phyloP scores from a whole-genome alignment of 331 rosid genomes.

The Cydonia oblonga region DNA sequence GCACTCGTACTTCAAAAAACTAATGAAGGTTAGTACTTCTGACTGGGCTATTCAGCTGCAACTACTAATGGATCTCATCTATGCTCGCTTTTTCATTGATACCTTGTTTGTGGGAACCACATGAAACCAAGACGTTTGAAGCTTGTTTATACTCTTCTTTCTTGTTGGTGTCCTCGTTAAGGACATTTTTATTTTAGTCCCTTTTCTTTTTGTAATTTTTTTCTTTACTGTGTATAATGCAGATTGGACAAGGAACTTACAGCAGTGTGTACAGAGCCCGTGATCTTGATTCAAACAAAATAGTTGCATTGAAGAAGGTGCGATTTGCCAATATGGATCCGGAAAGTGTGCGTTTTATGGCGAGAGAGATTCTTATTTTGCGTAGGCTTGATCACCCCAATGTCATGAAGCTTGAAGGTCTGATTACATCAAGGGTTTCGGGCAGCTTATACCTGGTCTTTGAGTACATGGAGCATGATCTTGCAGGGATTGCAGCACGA shows the following conservation, averaged over 20 bases:
- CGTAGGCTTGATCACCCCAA: constrained; percentile 87
- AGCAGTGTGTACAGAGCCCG: constrained; percentile 82
- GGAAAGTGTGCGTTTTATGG: constrained; percentile 87
- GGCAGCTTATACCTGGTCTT: constrained; percentile 79
- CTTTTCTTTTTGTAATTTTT: background rate
- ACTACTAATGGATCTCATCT: background rate
- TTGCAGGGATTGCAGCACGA: constrained; percentile 58
- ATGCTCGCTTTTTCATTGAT: background rate
- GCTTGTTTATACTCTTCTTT: background rate
- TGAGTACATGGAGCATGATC: constrained; percentile 93
- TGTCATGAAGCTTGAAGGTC: constrained; percentile 87
- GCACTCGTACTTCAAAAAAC: background rate
- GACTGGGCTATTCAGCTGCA: background rate
- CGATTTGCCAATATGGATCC: constrained; percentile 81
- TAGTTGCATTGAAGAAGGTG: constrained; percentile 84
- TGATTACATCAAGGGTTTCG: constrained; percentile 70
- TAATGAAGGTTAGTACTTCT: background rate
- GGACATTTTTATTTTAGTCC: background rate
- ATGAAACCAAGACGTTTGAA: background rate
- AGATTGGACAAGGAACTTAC: constrained; percentile 96
- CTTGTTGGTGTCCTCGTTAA: background rate
- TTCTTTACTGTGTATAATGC: background rate
- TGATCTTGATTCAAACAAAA: constrained; percentile 62
- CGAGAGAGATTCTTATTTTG: constrained; percentile 58
- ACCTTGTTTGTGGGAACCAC: background rate